phyloP scores from a whole-genome alignment of 2,329 filamentous ascomycete genomes.

The Chaetothyriales sp. region DNA sequence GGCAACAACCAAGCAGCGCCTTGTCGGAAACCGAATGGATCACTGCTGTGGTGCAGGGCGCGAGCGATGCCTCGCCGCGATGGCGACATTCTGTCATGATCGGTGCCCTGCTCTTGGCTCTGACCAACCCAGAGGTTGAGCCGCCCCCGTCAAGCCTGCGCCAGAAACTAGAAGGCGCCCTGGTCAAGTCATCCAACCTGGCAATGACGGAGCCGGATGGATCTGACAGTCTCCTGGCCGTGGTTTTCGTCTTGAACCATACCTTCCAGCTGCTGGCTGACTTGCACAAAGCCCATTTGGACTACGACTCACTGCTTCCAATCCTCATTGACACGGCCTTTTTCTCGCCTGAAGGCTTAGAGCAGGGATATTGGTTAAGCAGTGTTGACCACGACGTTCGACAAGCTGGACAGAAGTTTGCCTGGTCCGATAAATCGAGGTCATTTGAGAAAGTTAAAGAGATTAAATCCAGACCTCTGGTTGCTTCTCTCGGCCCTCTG shows the following conservation, averaged over 20 bases:
- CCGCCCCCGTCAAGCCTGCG: constrained; percentile 50
- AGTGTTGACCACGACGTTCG: constrained; percentile 53
- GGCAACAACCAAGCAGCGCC: constrained; percentile 33
- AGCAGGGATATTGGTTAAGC: constrained; percentile 59
- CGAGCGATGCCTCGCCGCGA: constrained; percentile 43
- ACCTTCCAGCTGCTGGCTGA: constrained; percentile 58
- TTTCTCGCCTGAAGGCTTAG: constrained; percentile 56
- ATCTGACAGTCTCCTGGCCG: constrained; percentile 35
- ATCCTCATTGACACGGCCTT: constrained; percentile 52
- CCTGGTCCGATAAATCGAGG: constrained; percentile 47
- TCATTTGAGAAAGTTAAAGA: constrained; percentile 43
- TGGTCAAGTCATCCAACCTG: constrained; percentile 63
- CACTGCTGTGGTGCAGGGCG: constrained; percentile 42
- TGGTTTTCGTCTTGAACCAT: constrained; percentile 61
- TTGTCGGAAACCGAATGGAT: constrained; percentile 42
- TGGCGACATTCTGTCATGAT: constrained; percentile 79
- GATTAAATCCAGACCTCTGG: constrained; percentile 42
- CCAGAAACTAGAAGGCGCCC: constrained; percentile 53
- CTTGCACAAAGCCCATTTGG: constrained; percentile 40
- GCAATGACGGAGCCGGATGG: constrained; percentile 46
- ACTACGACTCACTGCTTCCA: constrained; percentile 57
- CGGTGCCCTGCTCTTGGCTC: constrained; percentile 61
- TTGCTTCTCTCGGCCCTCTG: constrained; percentile 46
- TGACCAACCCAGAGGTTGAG: constrained; percentile 37
- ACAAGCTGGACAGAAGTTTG: constrained; percentile 39